Evolutionary conservation across 306 rosid genomes (phyloP), one percentile per base, ranked within the genome.

Genomic region (Trifolium dubium): DNA sequence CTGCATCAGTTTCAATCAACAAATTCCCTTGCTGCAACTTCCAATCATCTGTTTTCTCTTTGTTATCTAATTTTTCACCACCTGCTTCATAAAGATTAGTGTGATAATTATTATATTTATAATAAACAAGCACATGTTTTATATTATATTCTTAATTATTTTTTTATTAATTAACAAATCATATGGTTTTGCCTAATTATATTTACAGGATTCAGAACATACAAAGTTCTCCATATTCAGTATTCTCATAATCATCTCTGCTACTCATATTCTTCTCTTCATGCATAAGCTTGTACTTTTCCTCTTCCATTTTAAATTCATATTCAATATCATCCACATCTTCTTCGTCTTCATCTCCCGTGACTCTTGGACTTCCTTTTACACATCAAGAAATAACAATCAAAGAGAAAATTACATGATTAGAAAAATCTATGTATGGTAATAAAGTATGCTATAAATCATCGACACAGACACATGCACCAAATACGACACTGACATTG

Each of bases 321-420:
- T 94, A 92, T 68, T 94, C 99, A 65, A 94, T 92, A 76, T 94
- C 99, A 76, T 94, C 99, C 64, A 89, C 76, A 70, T 79, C 99
- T 76, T 94, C 97, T 83, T 94, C 99, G 23, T 94, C 99, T 1
- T 94, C 99, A 56, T 94, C 99, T 69, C 99, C 97, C 63, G 64
- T 88, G 34, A 94, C 99, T 77, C 99, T 88, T 4, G 99, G 97
- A 72, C 99, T 92, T 78, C 99, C 97, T 91, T 80, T 65, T 70
- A 30, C 68, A 71, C 53, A 29, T 2, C 41, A 61, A 67, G 44
- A 73, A 79, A 66, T 17, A 41, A 51, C 9, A 60, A 43, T 78
- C 19, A 60, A 60, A 56, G 10, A 3, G 30, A 14, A 85, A 64
- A 11, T 18, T 39, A 70, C 53, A 41, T 62, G 2, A 61, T 43